Evolutionary conservation across 306 rosid genomes (phyloP).

Genomic region (Sindora glabra): DNA sequence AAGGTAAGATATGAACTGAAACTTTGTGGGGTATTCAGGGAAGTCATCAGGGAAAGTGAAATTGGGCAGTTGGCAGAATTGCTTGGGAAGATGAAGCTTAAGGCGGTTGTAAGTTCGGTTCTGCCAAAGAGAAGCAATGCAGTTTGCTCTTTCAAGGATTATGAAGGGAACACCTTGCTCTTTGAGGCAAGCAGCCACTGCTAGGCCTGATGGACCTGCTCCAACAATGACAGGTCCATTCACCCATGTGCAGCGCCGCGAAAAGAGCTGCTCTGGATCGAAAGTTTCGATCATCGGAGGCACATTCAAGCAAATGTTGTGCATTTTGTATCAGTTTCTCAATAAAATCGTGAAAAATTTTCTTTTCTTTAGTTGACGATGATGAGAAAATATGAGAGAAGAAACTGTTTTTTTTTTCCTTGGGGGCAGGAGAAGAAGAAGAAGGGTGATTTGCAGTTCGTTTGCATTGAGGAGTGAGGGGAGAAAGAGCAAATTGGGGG

Average conservation of each 20-base stretch:
- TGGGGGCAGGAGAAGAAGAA: neutral
- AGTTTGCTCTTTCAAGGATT: slow-evolving; percentile 64
- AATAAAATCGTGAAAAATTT: too few species aligned
- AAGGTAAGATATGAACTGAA: slow-evolving; percentile 71
- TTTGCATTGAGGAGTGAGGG: slow-evolving; percentile 42
- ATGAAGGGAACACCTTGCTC: slow-evolving; percentile 74
- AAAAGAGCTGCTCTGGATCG: slow-evolving; percentile 33
- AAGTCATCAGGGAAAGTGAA: slow-evolving; percentile 61
- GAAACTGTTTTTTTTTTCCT: neutral
- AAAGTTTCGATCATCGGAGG: slow-evolving; percentile 34
- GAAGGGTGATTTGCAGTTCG: slow-evolving; percentile 9
- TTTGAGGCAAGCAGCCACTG: slow-evolving; percentile 75
- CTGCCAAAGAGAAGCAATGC: slow-evolving; percentile 91
- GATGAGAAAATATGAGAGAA: neutral
- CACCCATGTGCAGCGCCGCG: slow-evolving; percentile 58
- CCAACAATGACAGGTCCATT: slow-evolving; percentile 87
- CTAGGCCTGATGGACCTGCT: slow-evolving; percentile 88
- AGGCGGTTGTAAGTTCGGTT: slow-evolving; percentile 70
- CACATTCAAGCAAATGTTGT: slow-evolving; percentile 28
- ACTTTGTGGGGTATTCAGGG: slow-evolving; percentile 77
- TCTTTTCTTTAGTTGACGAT: neutral
- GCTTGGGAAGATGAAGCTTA: slow-evolving; percentile 92
- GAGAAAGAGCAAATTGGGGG: slow-evolving; percentile 23
- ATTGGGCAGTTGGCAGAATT: slow-evolving; percentile 73
- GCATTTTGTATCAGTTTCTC: too few species aligned